A percentile compares a stretch with the other conserved stretches of the same genome.
Evolutionary conservation across 306 rosid species (phyloP).

Genomic region (Cicer cuneatum): DNA sequence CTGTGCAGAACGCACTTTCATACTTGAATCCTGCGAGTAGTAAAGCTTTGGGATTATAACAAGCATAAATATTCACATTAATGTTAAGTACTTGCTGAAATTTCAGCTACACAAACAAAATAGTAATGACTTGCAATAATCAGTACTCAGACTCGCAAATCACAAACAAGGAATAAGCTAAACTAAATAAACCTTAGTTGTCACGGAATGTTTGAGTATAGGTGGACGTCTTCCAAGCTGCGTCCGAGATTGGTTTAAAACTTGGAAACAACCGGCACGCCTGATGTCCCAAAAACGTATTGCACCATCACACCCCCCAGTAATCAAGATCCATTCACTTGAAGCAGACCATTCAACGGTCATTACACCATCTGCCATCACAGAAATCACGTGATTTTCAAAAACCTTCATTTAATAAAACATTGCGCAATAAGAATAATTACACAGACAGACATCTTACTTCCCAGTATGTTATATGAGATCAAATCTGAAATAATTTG

Average conservation of each 20-base stretch:
- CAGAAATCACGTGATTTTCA: slow-evolving; percentile 18
- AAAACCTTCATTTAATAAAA: background rate
- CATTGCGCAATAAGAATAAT: slow-evolving; percentile 25
- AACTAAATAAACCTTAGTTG: slow-evolving; percentile 60
- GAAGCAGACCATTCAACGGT: slow-evolving; percentile 90
- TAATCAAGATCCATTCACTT: slow-evolving; percentile 86
- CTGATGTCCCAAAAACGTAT: slow-evolving; percentile 97
- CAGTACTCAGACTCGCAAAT: slow-evolving; percentile 3
- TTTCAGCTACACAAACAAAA: slow-evolving; percentile 37
- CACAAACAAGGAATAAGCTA: slow-evolving; percentile 22
- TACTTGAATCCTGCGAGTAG: slow-evolving; percentile 59
- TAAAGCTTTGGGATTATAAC: slow-evolving; percentile 31
- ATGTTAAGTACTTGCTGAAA: slow-evolving; percentile 25
- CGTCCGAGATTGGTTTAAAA: slow-evolving; percentile 84
- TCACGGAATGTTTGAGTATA: slow-evolving; percentile 54
- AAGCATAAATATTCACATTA: slow-evolving; percentile 19
- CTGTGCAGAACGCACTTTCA: slow-evolving; percentile 61
- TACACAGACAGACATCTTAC: background rate
- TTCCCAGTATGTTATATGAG: slow-evolving; percentile 17
- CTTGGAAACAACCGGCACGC: slow-evolving; percentile 84
- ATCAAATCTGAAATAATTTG: background rate
- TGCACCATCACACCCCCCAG: slow-evolving; percentile 99
- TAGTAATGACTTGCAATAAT: slow-evolving; percentile 11
- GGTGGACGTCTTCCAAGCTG: slow-evolving; percentile 96
- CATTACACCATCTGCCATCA: slow-evolving; percentile 88